These are phyloP conservation scores for Naganishia sp. DNA, from an alignment of 1,284 basidiomycete genomes.

Conservation along the genomic window DNA sequence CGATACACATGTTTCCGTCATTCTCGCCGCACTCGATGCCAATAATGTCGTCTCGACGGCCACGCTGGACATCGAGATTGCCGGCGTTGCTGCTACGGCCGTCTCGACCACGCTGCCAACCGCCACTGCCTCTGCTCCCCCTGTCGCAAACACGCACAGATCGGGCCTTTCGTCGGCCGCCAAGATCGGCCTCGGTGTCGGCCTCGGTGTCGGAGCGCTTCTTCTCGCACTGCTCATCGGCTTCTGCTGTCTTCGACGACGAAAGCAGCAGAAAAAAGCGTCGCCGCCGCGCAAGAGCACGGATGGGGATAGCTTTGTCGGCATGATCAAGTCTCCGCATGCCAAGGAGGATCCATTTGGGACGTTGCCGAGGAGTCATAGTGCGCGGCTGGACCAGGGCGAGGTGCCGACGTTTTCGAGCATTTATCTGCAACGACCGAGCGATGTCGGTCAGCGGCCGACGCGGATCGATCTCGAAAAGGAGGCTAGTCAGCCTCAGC, in stretches of 20 bases:
- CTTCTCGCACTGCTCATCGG: conserved; percentile 45
- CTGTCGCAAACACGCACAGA: conserved; percentile 25
- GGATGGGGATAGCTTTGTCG: conserved; percentile 45
- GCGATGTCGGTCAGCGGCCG: conserved; percentile 18
- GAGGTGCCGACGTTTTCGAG: conserved; percentile 44
- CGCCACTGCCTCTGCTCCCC: conserved; percentile 33
- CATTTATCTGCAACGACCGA: conserved; percentile 35
- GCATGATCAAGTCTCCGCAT: conserved; percentile 38
- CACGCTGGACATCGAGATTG: conserved; percentile 40
- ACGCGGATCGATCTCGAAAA: conserved; percentile 29
- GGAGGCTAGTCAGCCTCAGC: conserved; percentile 37
- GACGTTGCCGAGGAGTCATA: conserved; percentile 31
- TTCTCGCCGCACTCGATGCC: conserved; percentile 41
- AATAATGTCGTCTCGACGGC: conserved; percentile 39
- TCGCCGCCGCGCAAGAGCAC: conserved; percentile 37
- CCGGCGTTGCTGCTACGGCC: conserved; percentile 38
- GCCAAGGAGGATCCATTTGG: conserved; percentile 41
- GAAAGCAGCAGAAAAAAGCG: conserved; percentile 33
- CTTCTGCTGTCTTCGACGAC: conserved; percentile 47
- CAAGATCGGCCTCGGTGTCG: conserved; percentile 52
- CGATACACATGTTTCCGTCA: conserved; percentile 36
- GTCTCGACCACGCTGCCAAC: conserved; percentile 36
- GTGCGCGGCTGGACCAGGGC: conserved; percentile 34
- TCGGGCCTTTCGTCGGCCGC: conserved; percentile 46
- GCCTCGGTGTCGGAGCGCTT: conserved; percentile 47